Percentiles rank a stretch among this genome's conserved stretches.
These are phyloP conservation scores for Afroboletus lepidellus DNA, from an alignment of 1,284 basidiomycete species.

Conservation along the genomic window DNA sequence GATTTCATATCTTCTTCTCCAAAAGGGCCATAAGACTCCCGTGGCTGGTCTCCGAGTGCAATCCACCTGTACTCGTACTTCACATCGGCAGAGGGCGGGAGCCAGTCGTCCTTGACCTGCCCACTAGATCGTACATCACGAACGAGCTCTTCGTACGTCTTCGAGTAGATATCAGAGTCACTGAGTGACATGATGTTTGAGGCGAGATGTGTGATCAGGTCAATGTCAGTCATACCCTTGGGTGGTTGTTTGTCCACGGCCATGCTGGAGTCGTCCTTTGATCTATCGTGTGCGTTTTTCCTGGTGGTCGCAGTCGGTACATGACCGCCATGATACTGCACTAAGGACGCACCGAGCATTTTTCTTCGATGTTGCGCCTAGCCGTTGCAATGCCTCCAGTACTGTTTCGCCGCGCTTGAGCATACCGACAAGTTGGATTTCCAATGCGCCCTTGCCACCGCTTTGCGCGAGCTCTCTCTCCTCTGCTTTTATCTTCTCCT, in stretches of 20 bases:
- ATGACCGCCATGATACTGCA: not conserved
- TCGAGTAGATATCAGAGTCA: constrained; percentile 80
- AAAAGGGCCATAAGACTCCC: constrained; percentile 73
- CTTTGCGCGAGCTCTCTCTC: constrained; percentile 63
- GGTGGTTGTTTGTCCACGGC: constrained; percentile 43
- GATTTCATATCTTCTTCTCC: constrained; percentile 69
- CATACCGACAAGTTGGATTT: constrained; percentile 67
- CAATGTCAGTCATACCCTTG: constrained; percentile 58
- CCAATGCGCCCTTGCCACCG: constrained; percentile 67
- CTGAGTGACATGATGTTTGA: constrained; percentile 81
- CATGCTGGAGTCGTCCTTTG: constrained; percentile 42
- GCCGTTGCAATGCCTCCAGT: constrained; percentile 82
- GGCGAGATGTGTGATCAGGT: constrained; percentile 76
- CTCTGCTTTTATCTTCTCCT: constrained; percentile 70
- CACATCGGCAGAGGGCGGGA: constrained; percentile 71
- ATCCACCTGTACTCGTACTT: constrained; percentile 82
- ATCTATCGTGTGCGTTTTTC: constrained; percentile 34
- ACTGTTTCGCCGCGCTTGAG: constrained; percentile 91
- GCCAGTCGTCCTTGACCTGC: constrained; percentile 66
- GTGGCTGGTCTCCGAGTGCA: constrained; percentile 46
- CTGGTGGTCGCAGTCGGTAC: constrained; percentile 17
- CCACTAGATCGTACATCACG: constrained; percentile 71
- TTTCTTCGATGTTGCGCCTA: constrained; percentile 76
- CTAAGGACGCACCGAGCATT: constrained; percentile 41
- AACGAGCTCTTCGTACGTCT: constrained; percentile 80